Evolutionary conservation across 2,329 filamentous ascomycete species (phyloP).

Genomic region (Epichloe baconii): DNA sequence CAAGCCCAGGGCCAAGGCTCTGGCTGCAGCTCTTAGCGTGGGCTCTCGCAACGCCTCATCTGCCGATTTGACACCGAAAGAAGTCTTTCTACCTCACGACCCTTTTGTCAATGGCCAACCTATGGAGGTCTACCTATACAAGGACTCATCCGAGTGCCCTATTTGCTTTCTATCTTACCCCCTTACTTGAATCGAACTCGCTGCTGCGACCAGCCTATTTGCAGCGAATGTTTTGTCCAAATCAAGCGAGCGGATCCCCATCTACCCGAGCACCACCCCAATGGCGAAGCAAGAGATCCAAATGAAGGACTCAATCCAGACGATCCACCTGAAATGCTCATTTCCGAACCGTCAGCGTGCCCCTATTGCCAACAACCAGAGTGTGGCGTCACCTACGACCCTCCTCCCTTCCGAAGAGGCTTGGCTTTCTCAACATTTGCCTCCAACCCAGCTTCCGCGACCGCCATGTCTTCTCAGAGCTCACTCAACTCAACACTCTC

Average conservation of each 20-base stretch:
- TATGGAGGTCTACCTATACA: slow-evolving; percentile 86
- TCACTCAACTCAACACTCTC: slow-evolving; percentile 53
- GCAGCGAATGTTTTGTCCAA: slow-evolving; percentile 97
- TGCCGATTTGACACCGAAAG: slow-evolving; percentile 60
- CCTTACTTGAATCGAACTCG: slow-evolving; percentile 87
- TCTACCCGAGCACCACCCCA: slow-evolving; percentile 63
- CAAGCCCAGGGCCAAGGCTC: slow-evolving; percentile 74
- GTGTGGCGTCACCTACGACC: slow-evolving; percentile 89
- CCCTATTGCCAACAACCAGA: slow-evolving; percentile 93
- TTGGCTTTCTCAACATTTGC: slow-evolving; percentile 51
- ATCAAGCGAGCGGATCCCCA: slow-evolving; percentile 92
- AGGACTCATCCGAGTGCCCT: slow-evolving; percentile 78
- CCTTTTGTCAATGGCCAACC: slow-evolving; percentile 90
- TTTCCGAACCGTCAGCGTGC: slow-evolving; percentile 84
- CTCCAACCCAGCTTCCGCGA: slow-evolving; percentile 26
- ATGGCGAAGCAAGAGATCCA: slow-evolving; percentile 25
- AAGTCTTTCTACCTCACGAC: slow-evolving; percentile 68
- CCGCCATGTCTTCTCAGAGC: slow-evolving; percentile 77
- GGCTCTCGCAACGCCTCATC: slow-evolving; percentile 62
- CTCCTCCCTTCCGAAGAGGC: slow-evolving; percentile 78
- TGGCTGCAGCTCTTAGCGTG: slow-evolving; percentile 66
- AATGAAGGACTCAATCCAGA: slow-evolving; percentile 29
- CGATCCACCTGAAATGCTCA: slow-evolving; percentile 50
- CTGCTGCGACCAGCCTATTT: slow-evolving; percentile 92
- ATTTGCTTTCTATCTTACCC: slow-evolving; percentile 97